phyloP scores from a whole-genome alignment of 257 asterid species.

The Datura wrightii region DNA sequence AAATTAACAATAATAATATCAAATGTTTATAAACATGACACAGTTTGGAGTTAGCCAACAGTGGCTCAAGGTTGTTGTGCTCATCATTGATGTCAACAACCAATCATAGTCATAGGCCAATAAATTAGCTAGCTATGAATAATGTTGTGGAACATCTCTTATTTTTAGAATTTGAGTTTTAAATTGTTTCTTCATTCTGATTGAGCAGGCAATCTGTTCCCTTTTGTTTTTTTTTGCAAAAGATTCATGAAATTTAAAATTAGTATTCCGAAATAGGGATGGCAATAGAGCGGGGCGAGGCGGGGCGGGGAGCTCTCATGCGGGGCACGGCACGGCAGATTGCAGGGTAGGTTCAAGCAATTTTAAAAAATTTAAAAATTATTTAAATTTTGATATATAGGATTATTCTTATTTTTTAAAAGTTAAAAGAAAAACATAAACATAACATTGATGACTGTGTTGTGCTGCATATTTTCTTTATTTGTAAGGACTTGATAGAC shows the following conservation, averaged over 20 bases:
- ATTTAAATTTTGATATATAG: too few relatives aligned
- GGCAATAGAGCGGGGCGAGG: too few relatives aligned
- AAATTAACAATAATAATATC: not conserved
- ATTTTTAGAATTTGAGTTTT: not conserved
- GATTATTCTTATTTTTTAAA: too few relatives aligned
- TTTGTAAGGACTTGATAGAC: too few relatives aligned
- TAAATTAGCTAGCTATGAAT: not conserved
- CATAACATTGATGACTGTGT: too few relatives aligned
- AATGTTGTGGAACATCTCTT: not conserved
- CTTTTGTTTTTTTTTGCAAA: not conserved
- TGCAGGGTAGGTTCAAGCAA: too few relatives aligned
- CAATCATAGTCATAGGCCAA: not conserved
- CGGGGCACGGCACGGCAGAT: too few relatives aligned
- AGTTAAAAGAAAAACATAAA: too few relatives aligned
- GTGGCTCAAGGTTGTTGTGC: not conserved
- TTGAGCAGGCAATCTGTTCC: not conserved
- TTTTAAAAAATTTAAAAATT: too few relatives aligned
- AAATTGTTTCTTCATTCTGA: constrained; percentile 23
- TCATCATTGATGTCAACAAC: constrained; percentile 9
- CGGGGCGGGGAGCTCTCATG: too few relatives aligned
- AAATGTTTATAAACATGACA: not conserved
- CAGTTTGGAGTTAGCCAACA: not conserved
- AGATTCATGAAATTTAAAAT: not conserved
- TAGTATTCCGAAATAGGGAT: too few relatives aligned
- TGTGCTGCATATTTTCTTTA: too few relatives aligned